Evolutionary conservation across 1,284 basidiomycete species (phyloP), one percentile per base, ranked within the genome.

Genomic region (Microbotryomycetes sp.): DNA sequence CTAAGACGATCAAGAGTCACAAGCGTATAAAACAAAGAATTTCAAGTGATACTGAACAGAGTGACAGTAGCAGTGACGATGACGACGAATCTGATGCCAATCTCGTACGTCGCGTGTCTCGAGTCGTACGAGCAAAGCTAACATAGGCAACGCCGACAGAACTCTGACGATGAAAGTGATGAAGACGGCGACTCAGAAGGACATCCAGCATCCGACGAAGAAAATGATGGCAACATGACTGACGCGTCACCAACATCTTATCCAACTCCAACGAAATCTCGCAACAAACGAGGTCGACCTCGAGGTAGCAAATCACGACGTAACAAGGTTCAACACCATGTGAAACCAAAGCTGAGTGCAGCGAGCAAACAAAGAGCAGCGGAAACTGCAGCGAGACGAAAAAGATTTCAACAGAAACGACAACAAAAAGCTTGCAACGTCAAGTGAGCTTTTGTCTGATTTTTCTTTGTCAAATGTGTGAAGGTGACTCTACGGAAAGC

Each of bases 401-500:
- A 54, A 26, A 14, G 54, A 57, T 57, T 56, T 58, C 29, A 51
- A 48, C 25, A 52, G 49, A 16, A 51, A 54, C 19, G 61, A 58
- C 45, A 52, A 58, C 16, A 58, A 58, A 36, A 46, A 56, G 14
- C 48, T 52, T 16, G 28, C 30, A 9, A 53, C 49, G 16, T 56
- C 61, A 12, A 63, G 57, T 51, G 49, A 50, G 26, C 56, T 52
- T 6, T 54, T 58, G 47, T 45, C 52, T 16, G n/a, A n/a, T n/a
- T n/a, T n/a, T n/a, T n/a, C n/a, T n/a, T n/a, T n/a, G n/a, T n/a
- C n/a, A 62, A 62, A 49, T 42, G 15, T 19, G 42, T n/a, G 7
- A 31, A 26, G 6, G 14, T 26, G 26, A 45, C 42, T 56, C 25
- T 28, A 19, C 22, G 48, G n/a, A 14, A 49, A 32, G 46, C 12